Evolutionary conservation across 176 grass and related monocot genomes (phyloP).

Genomic region (Oryza coarctata): DNA sequence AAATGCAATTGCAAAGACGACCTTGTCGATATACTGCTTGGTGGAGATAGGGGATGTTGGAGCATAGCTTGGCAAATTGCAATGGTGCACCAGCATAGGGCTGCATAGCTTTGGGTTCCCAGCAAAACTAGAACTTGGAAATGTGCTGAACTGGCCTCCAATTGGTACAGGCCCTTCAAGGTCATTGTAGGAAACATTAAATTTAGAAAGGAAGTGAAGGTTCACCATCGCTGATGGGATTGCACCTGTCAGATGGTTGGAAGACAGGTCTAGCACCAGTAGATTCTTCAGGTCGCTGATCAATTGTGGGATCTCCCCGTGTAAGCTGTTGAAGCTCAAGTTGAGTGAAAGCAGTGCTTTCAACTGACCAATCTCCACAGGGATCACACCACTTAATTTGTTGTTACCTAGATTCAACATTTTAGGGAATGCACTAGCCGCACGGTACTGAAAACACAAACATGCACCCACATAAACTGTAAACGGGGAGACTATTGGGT

Average conservation of each 20-base stretch:
- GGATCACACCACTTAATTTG: neutral
- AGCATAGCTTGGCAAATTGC: neutral
- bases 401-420: neutral
- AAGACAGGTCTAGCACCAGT: neutral
- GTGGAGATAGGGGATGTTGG: neutral
- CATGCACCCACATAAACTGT: neutral
- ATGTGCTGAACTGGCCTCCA: constrained; percentile 20
- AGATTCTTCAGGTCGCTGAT: constrained; percentile 21
- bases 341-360: neutral
- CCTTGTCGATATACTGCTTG: neutral
- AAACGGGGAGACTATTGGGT: neutral
- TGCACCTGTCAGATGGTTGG: constrained; percentile 24
- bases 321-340: constrained; percentile 32
- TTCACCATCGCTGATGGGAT: neutral
- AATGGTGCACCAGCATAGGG: neutral
- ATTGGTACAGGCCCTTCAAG: constrained; percentile 23
- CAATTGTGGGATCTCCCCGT: constrained; percentile 5
- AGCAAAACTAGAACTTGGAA: constrained; percentile 23
- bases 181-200: constrained; percentile 26
- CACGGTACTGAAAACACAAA: neutral
- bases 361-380: constrained; percentile 18
- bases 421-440: neutral
- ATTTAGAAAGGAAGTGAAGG: constrained; percentile 19
- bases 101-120: constrained; percentile 35
- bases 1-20: neutral